Percentiles rank a stretch among this genome's conserved stretches.
phyloP scores from a whole-genome alignment of 495 filamentous ascomycete species.

The Aspergillus bertholletiae region DNA sequence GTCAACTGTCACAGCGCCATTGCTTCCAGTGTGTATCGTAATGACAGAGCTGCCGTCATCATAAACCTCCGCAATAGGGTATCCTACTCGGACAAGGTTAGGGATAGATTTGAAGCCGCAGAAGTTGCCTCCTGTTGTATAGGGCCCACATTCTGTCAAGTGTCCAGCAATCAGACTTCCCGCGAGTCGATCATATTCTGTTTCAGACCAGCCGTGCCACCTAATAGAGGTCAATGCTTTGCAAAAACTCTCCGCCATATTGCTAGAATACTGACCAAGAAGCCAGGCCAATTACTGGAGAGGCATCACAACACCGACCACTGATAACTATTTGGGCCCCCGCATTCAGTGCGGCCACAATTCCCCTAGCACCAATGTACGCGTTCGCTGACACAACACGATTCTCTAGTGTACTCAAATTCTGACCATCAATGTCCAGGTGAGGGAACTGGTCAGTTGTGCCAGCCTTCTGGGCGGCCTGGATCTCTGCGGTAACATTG shows the following conservation, averaged over 20 bases:
- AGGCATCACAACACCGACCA: not conserved
- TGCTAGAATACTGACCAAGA: not conserved
- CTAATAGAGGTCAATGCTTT: not conserved
- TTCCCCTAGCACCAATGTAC: not conserved
- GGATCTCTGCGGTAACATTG: no score
- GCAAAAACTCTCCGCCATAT: not conserved
- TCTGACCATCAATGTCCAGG: no score
- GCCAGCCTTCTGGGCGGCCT: no score
- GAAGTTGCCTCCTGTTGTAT: conserved; percentile 44
- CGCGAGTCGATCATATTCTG: conserved; percentile 32
- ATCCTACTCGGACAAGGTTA: conserved; percentile 34
- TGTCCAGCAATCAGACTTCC: conserved; percentile 35
- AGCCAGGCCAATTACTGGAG: not conserved
- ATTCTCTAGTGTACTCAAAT: no score
- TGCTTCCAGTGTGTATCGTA: conserved; percentile 6
- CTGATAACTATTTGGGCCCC: not conserved
- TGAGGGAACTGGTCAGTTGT: no score
- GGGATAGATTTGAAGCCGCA: conserved; percentile 37
- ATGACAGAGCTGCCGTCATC: conserved; percentile 27
- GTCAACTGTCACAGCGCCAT: conserved; percentile 21
- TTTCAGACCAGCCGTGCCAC: conserved; percentile 13
- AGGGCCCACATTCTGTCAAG: conserved; percentile 40
- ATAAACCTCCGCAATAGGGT: conserved; percentile 41
- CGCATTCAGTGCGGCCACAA: not conserved
- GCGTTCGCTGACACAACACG: no score